A percentile compares a stretch with the other conserved stretches of the same genome.
These are phyloP conservation scores for Adenanthera pavonina DNA, from an alignment of 306 rosid species.

Conservation along the genomic window DNA sequence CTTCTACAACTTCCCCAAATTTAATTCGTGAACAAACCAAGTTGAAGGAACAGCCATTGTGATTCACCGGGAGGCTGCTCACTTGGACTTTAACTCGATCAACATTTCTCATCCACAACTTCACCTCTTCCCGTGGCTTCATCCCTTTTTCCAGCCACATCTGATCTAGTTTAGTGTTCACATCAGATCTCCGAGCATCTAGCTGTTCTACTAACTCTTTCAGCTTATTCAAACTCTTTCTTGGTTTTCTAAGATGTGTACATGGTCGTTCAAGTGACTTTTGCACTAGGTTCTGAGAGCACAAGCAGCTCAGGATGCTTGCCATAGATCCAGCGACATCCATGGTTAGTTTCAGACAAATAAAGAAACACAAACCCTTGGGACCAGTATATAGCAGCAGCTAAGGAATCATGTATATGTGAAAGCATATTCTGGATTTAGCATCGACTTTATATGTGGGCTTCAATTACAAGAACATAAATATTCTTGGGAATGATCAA, in stretches of 20 bases:
- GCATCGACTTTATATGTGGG: neutral
- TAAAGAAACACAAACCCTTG: neutral
- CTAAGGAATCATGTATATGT: neutral
- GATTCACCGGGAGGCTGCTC: neutral
- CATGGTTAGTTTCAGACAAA: neutral
- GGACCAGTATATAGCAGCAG: neutral
- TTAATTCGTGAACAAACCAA: neutral
- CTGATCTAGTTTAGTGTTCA: neutral
- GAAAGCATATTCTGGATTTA: neutral
- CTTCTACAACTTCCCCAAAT: neutral
- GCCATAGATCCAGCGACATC: neutral
- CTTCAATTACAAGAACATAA: neutral
- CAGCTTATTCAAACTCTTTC: neutral
- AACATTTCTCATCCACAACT: slow-evolving; percentile 1
- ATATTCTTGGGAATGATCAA: neutral
- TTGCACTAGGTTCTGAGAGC: neutral
- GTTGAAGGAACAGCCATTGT: neutral
- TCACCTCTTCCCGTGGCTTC: neutral
- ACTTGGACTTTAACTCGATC: neutral
- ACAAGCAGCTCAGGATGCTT: slow-evolving; percentile 8
- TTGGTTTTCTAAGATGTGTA: neutral
- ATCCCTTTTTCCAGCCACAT: slow-evolving; percentile 7
- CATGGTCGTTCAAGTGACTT: neutral
- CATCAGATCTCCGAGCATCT: neutral
- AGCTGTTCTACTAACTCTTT: slow-evolving; percentile 1